A percentile compares a stretch with the other conserved stretches of the same genome.
Conservation (phyloP, 768 basidiomycete genomes). For the Tylopilus intermedius region DNA sequence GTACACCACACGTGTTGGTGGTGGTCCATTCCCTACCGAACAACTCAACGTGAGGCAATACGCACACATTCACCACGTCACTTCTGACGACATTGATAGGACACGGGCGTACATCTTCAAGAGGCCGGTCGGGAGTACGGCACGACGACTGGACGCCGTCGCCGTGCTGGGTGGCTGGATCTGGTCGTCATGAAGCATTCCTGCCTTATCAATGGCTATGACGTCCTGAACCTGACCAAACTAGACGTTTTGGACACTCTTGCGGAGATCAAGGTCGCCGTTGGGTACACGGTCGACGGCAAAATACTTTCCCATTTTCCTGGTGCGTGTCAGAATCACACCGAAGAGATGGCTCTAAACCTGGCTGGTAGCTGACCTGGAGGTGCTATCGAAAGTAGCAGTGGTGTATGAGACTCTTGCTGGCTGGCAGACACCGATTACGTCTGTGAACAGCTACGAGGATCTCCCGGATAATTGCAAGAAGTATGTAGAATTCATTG, state of each 20-base stretch:
- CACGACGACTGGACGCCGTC: constrained; percentile 84
- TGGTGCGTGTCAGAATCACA: constrained; percentile 42
- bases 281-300: constrained; percentile 74
- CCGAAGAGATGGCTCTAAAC: not conserved
- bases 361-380: constrained; percentile 66
- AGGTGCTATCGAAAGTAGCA: constrained; percentile 68
- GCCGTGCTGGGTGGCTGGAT: constrained; percentile 97
- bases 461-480: constrained; percentile 80
- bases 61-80: not conserved
- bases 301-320: constrained; percentile 82
- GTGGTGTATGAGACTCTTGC: constrained; percentile 87
- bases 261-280: constrained; percentile 81
- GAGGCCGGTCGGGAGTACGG: constrained; percentile 92
- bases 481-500: constrained; percentile 84
- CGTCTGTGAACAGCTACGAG: constrained; percentile 54
- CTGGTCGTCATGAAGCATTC: constrained; percentile 93
- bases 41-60: constrained; percentile 68
- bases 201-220: constrained; percentile 92
- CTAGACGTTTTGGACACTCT: constrained; percentile 87
- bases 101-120: constrained; percentile 81
- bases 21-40: constrained; percentile 96
- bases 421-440: constrained; percentile 86
- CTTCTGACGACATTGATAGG: constrained; percentile 38
- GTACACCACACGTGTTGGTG: constrained; percentile 97
- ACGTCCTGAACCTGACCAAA: constrained; percentile 90